Percentiles rank a stretch among this genome's conserved stretches.
Evolutionary conservation across 352 stramenopile genomes (phyloP).

Genomic region (Phytophthora sojae): DNA sequence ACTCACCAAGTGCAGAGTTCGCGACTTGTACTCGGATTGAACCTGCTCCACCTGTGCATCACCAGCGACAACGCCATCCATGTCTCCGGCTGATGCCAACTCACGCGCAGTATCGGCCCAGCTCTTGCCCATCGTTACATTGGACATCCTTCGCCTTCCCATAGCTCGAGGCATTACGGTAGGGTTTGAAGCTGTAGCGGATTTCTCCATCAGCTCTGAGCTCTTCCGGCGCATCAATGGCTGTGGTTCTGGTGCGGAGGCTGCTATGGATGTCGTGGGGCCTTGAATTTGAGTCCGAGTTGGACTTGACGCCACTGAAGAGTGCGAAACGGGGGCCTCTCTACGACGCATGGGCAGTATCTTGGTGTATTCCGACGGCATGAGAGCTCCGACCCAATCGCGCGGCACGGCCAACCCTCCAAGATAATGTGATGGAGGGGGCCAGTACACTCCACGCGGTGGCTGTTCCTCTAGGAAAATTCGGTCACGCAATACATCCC

Average conservation of each 20-base stretch:
- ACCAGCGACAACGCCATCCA: neutral
- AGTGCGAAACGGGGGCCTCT: neutral
- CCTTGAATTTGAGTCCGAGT: neutral
- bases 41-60: neutral
- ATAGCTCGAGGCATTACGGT: neutral
- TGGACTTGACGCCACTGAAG: neutral
- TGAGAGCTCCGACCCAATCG: constrained; percentile 74
- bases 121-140: constrained; percentile 6
- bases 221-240: constrained; percentile 1
- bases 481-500: constrained; percentile 55
- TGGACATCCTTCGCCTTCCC: constrained; percentile 2
- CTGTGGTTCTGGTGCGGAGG: too few relatives aligned
- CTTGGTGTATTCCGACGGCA: constrained; percentile 76
- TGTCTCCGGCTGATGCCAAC: neutral
- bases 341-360: constrained; percentile 51
- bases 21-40: constrained; percentile 10
- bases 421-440: constrained; percentile 52
- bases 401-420: constrained; percentile 55
- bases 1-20: constrained; percentile 8
- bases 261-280: neutral
- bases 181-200: neutral
- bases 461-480: constrained; percentile 67
- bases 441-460: constrained; percentile 65
- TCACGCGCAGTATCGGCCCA: constrained; percentile 3
- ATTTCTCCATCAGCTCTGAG: constrained; percentile 6